Percentiles rank a stretch among this genome's conserved stretches.
Conservation (phyloP, 805 yeast species). For the Yarrowia alimentaria region DNA sequence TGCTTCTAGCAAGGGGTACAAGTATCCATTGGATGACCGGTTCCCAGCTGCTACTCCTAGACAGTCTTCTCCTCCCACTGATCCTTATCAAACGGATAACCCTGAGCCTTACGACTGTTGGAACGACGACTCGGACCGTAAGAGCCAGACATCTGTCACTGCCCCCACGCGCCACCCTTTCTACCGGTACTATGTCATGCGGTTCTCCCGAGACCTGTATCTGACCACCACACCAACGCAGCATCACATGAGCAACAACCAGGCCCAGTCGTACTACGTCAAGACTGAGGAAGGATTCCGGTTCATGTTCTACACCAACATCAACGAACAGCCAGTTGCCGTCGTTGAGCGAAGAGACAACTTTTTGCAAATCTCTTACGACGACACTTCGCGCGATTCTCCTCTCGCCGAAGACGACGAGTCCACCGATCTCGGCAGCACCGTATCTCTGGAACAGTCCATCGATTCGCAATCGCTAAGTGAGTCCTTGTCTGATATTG, state of each 20-base stretch:
- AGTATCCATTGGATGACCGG: conserved; percentile 18
- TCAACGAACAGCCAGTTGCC: conserved; percentile 19
- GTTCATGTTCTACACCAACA: conserved; percentile 27
- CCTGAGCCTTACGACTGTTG: conserved; percentile 25
- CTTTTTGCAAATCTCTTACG: conserved; percentile 18
- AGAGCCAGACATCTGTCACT: neutral
- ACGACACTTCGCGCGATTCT: too few relatives aligned
- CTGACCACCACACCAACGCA: conserved; percentile 24
- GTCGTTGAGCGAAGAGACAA: conserved; percentile 21
- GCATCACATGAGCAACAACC: conserved; percentile 23
- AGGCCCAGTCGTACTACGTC: conserved; percentile 22
- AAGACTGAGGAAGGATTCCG: conserved; percentile 10
- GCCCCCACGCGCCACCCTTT: neutral
- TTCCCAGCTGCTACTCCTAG: conserved; percentile 19
- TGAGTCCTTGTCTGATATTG: conserved; percentile 21
- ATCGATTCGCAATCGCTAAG: conserved; percentile 17
- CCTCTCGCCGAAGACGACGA: neutral
- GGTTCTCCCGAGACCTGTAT: conserved; percentile 18
- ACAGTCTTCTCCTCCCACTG: conserved; percentile 19
- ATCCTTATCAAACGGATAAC: conserved; percentile 17
- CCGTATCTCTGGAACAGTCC: conserved; percentile 15
- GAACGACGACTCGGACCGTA: conserved; percentile 12
- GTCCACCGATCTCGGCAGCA: neutral
- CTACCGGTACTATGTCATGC: conserved; percentile 25
- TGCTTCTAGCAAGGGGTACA: conserved; percentile 19